Evolutionary conservation across 2,329 filamentous ascomycete genomes (phyloP).

Genomic region (Aspergillus fumigatus): DNA sequence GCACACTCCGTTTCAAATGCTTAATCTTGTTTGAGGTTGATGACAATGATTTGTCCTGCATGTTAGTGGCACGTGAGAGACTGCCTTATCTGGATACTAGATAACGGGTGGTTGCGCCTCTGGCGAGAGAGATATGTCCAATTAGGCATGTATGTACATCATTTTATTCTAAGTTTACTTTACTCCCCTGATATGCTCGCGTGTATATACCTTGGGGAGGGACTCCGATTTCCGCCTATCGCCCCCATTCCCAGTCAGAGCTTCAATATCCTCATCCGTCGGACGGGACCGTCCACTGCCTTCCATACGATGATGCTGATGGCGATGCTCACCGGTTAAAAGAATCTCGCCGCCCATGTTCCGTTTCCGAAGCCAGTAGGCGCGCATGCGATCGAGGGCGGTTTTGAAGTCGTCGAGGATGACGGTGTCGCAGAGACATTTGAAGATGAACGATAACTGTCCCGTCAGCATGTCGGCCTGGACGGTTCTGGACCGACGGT

Average conservation of each 20-base stretch:
- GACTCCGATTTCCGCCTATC: not conserved
- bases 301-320: not conserved
- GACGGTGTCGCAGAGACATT: slow-evolving; percentile 63
- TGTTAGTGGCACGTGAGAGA: not conserved
- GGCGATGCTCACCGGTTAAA: not conserved
- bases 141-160: not conserved
- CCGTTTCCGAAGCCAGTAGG: slow-evolving; percentile 31
- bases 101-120: too few species aligned
- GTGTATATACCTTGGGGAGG: slow-evolving; percentile 1
- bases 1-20: not conserved
- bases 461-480: not conserved
- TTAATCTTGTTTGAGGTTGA: not conserved
- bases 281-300: not conserved
- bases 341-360: slow-evolving; percentile 15
- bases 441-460: slow-evolving; percentile 57
- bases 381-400: slow-evolving; percentile 39
- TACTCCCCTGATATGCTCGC: not conserved
- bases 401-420: slow-evolving; percentile 67
- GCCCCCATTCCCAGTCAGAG: not conserved
- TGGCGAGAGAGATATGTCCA: not conserved
- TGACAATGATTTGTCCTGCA: too few species aligned
- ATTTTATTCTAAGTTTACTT: too few species aligned
- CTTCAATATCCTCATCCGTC: not conserved
- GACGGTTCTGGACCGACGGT: too few species aligned
- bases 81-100: too few species aligned